These are phyloP conservation scores for Hanseniaspora vineae DNA, from an alignment of 805 yeast species.

Conservation along the genomic window DNA sequence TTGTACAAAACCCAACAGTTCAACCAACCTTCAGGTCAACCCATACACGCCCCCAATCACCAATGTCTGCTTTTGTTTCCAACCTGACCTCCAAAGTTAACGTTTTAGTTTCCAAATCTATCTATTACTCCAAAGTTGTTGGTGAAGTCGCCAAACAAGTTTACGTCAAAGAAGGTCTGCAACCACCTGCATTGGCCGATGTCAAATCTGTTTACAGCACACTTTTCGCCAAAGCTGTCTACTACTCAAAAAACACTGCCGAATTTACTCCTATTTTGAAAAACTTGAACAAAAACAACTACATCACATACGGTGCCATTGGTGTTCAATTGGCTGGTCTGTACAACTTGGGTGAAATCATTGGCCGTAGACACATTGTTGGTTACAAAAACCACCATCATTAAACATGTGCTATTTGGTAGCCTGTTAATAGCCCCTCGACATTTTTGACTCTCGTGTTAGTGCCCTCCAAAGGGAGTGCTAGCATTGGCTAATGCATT, in stretches of 20 bases:
- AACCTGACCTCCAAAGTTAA: slow-evolving; percentile 17
- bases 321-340: slow-evolving; percentile 79
- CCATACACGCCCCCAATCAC: not conserved
- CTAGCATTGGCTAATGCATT: no score
- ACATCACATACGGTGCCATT: slow-evolving; percentile 57
- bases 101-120: slow-evolving; percentile 34
- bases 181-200: slow-evolving; percentile 75
- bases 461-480: no score
- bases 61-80: slow-evolving; percentile 11
- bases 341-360: slow-evolving; percentile 88
- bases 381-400: slow-evolving; percentile 42
- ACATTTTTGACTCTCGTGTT: no score
- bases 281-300: slow-evolving; percentile 40
- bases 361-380: slow-evolving; percentile 89
- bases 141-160: slow-evolving; percentile 44
- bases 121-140: slow-evolving; percentile 65
- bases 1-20: not conserved
- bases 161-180: slow-evolving; percentile 82
- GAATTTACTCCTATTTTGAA: slow-evolving; percentile 32
- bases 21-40: not conserved
- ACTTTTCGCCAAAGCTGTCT: slow-evolving; percentile 20
- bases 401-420: not conserved
- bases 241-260: slow-evolving; percentile 28
- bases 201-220: slow-evolving; percentile 59
- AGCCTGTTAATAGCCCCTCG: not conserved